These are phyloP conservation scores for Podaxis carcinomalis DNA, from an alignment of 768 basidiomycete species.

Conservation along the genomic window DNA sequence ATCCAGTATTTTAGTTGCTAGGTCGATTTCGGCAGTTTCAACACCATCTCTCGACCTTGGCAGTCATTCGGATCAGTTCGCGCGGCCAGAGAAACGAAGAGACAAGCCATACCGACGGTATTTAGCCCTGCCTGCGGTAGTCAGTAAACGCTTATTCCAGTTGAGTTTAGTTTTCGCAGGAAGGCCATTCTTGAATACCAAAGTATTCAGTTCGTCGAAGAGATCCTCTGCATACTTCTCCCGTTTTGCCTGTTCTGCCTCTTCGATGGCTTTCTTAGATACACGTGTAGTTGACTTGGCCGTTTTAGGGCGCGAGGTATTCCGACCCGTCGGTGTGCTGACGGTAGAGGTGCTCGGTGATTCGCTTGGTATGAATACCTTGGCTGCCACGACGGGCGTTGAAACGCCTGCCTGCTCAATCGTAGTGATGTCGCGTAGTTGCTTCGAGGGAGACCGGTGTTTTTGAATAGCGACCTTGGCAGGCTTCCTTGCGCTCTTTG, in stretches of 20 bases:
- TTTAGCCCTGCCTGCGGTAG: constrained; percentile 68
- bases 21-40: constrained; percentile 62
- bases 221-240: constrained; percentile 52
- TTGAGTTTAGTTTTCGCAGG: constrained; percentile 51
- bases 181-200: constrained; percentile 50
- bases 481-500: constrained; percentile 44
- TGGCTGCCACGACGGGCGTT: neutral
- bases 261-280: constrained; percentile 37
- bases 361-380: neutral
- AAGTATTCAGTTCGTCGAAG: constrained; percentile 56
- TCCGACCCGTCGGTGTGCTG: neutral
- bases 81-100: neutral
- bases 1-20: constrained; percentile 81
- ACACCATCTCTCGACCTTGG: constrained; percentile 52
- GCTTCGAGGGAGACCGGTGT: neutral
- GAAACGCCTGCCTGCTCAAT: constrained; percentile 13
- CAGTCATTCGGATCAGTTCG: neutral
- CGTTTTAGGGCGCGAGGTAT: neutral
- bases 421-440: neutral
- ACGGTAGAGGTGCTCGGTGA: neutral
- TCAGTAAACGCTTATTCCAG: constrained; percentile 64
- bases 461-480: constrained; percentile 18
- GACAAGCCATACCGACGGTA: constrained; percentile 46
- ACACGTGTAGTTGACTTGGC: constrained; percentile 18
- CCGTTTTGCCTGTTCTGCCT: constrained; percentile 39